These are phyloP conservation scores for Microbotryomycetes sp. DNA, from an alignment of 1,284 basidiomycete genomes.

Conservation along the genomic window DNA sequence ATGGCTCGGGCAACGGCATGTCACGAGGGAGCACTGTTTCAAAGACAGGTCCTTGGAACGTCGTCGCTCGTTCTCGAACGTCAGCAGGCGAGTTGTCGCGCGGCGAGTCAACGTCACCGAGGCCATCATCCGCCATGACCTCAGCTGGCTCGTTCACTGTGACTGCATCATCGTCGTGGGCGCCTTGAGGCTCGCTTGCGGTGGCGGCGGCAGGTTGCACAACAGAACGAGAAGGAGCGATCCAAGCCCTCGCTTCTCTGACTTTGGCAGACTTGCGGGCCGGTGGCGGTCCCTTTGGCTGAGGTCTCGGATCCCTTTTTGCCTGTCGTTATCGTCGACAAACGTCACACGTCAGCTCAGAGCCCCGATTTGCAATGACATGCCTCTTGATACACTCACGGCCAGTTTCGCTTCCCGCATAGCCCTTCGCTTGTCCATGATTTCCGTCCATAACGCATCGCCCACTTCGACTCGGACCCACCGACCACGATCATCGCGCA, in stretches of 20 bases:
- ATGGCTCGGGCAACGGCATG: background rate
- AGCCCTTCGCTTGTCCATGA: background rate
- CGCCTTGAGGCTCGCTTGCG: background rate
- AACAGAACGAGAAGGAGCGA: no score
- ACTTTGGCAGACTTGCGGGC: background rate
- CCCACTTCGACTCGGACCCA: background rate
- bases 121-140: background rate
- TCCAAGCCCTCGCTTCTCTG: background rate
- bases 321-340: no score
- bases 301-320: background rate
- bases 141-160: background rate
- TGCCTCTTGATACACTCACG: no score
- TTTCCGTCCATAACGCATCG: background rate
- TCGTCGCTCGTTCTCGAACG: background rate
- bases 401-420: background rate
- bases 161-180: background rate
- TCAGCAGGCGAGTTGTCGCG: background rate
- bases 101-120: background rate
- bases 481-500: background rate
- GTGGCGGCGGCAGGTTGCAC: no score
- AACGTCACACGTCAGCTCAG: background rate
- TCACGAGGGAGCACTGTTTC: background rate
- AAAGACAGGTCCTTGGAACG: background rate
- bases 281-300: background rate
- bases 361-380: background rate